Conservation (phyloP, 2,329 filamentous ascomycete genomes). For the Exserohilum turcica region DNA sequence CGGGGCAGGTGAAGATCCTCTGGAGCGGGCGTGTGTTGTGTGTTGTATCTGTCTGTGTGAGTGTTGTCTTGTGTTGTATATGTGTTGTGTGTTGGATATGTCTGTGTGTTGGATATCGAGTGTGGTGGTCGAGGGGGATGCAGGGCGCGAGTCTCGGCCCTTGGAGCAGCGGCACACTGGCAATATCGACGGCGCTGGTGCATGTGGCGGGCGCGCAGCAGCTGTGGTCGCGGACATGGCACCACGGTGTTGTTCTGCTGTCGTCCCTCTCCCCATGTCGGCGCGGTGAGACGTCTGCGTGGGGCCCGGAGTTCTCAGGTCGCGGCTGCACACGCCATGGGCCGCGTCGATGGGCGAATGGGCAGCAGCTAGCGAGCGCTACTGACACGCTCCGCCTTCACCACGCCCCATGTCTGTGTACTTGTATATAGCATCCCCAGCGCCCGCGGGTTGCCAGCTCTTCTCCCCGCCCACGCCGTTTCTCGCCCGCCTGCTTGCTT, state of each 20-base stretch:
- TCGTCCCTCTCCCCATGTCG: too few relatives aligned
- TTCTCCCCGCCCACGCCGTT: conserved; percentile 25
- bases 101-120: too few relatives aligned
- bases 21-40: neutral
- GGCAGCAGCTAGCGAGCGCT: conserved; percentile 26
- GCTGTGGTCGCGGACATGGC: too few relatives aligned
- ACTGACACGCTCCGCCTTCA: conserved; percentile 30
- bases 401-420: conserved; percentile 18
- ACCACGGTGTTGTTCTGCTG: too few relatives aligned
- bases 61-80: too few relatives aligned
- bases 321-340: conserved; percentile 14
- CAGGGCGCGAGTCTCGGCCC: neutral
- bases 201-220: neutral
- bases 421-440: conserved; percentile 30
- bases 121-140: too few relatives aligned
- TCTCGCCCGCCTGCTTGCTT: conserved; percentile 10
- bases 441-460: conserved; percentile 23
- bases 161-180: neutral
- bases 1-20: neutral
- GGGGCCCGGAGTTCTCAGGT: too few relatives aligned
- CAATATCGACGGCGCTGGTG: conserved; percentile 5
- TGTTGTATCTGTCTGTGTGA: too few relatives aligned
- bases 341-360: conserved; percentile 5
- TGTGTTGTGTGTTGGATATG: too few relatives aligned
- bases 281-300: neutral